Evolutionary conservation across 2,329 filamentous ascomycete species (phyloP).

Genomic region (Trichoderma sp.): DNA sequence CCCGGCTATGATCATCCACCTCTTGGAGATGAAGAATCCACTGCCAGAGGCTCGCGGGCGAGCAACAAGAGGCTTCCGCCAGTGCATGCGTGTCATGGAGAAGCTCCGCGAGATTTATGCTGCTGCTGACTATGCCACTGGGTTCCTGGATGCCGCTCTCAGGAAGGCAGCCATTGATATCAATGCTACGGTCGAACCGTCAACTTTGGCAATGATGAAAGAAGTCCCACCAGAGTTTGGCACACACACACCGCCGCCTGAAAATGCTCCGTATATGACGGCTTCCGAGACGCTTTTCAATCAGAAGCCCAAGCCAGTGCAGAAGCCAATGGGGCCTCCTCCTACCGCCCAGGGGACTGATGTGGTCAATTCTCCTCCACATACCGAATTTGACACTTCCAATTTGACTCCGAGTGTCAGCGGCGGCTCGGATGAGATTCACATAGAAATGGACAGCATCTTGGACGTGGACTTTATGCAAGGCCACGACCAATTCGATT

Average conservation of each 20-base stretch:
- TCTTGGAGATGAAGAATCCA: constrained; percentile 87
- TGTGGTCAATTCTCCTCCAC: constrained; percentile 48
- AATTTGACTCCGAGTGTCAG: constrained; percentile 52
- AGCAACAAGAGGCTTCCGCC: constrained; percentile 80
- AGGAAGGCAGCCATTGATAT: constrained; percentile 82
- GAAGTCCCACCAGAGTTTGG: constrained; percentile 44
- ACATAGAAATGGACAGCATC: constrained; percentile 42
- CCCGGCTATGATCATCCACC: constrained; percentile 90
- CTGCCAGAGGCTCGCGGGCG: constrained; percentile 71
- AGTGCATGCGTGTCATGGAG: constrained; percentile 91
- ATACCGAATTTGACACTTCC: constrained; percentile 49
- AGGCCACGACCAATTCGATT: constrained; percentile 56
- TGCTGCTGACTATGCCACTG: constrained; percentile 93
- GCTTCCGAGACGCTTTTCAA: constrained; percentile 47
- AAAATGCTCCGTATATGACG: constrained; percentile 52
- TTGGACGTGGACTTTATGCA: constrained; percentile 53
- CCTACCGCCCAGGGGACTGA: constrained; percentile 43
- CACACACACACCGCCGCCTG: constrained; percentile 58
- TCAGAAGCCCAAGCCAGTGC: constrained; percentile 38
- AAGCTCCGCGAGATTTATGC: constrained; percentile 87
- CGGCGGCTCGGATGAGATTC: constrained; percentile 48
- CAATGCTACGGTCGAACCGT: constrained; percentile 44
- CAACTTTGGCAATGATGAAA: constrained; percentile 44
- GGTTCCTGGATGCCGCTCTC: constrained; percentile 90
- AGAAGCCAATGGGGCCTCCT: constrained; percentile 45